Base-by-base conservation (phyloP, 495 filamentous ascomycete genomes). In the Talaromyces stipitatus region DNA sequence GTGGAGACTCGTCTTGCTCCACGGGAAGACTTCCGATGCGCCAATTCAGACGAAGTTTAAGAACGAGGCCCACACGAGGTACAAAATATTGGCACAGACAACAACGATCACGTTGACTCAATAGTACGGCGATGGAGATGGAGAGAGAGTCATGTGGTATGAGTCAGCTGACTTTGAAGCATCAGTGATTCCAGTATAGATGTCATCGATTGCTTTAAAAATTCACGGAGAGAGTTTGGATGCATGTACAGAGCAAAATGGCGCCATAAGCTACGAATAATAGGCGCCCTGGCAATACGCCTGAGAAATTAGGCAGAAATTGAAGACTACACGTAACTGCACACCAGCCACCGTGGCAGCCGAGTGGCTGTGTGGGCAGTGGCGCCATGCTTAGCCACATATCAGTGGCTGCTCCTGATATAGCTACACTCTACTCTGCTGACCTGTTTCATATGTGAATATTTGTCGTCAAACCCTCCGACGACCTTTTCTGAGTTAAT, bases 21-120 rank as follows among this genome's bases (percentile, higher is more conserved):
- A 26, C 45, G 45, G 45, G 24, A 48, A 48, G 20, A 48, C 45
- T 24, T 48, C 45, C 45, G 45, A 48, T 48, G 45, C 45, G 45
- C 5, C 45, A 48, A 26, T 48, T 26, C 10, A 24, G 20, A 48
- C 20, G 45, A 48, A 41, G n/a, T 41, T 9, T 18, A 41, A 41
- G 36, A 41, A 9, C n/a, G n/a, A 41, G 36, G 36, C n/a, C 36
- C 36, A 20, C 36, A n/a, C 5, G 36, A 41, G 36, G n/a, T 41
- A 4, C 32, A 14, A 2, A 41, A 41, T 14, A 18, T 16, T 41
- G n/a, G n/a, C n/a, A n/a, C n/a, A n/a, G n/a, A n/a, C n/a, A n/a
- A n/a, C n/a, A n/a, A n/a, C n/a, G n/a, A n/a, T n/a, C n/a, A n/a
- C n/a, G n/a, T n/a, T n/a, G n/a, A 18, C n/a, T 41, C 16, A 16